Evolutionary conservation across 2,329 filamentous ascomycete genomes (phyloP).

Genomic region (Neonectria coccinea): DNA sequence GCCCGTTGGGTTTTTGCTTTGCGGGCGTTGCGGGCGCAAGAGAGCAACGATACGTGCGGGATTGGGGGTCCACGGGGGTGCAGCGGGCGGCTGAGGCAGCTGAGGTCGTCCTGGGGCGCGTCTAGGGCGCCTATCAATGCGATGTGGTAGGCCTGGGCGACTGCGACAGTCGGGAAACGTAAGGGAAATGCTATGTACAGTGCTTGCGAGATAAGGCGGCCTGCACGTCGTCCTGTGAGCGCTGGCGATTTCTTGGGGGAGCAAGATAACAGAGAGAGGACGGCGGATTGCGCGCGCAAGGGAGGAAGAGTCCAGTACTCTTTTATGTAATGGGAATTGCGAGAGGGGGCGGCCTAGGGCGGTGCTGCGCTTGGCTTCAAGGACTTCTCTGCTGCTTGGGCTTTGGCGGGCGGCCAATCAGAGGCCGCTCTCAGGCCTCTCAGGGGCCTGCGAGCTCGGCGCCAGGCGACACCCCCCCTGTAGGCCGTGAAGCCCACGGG

Average conservation of each 20-base stretch:
- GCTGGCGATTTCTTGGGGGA: conserved; percentile 44
- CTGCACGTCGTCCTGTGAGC: conserved; percentile 43
- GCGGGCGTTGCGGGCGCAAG: conserved; percentile 52
- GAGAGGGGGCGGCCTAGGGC: conserved; percentile 45
- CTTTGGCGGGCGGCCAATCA: conserved; percentile 38
- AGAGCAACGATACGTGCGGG: conserved; percentile 43
- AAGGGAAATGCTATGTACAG: conserved; percentile 44
- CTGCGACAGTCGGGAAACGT: conserved; percentile 40
- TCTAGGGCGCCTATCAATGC: conserved; percentile 47
- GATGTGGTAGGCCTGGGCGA: conserved; percentile 42
- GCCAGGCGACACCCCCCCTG: conserved; percentile 23
- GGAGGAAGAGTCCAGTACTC: conserved; percentile 48
- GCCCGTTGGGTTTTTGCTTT: conserved; percentile 53
- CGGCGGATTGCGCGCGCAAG: conserved; percentile 36
- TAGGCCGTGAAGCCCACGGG: conserved; percentile 11
- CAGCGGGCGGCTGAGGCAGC: conserved; percentile 31
- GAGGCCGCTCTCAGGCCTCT: background rate
- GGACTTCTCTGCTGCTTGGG: conserved; percentile 37
- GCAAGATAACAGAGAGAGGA: conserved; percentile 47
- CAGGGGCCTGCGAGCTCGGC: conserved; percentile 23
- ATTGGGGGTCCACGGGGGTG: conserved; percentile 48
- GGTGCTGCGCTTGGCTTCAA: conserved; percentile 25
- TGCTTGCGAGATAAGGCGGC: conserved; percentile 47
- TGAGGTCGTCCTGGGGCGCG: conserved; percentile 35
- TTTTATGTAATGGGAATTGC: conserved; percentile 57